phyloP scores from a whole-genome alignment of 139 green algal genomes.

The Pycnococcus provasolii region DNA sequence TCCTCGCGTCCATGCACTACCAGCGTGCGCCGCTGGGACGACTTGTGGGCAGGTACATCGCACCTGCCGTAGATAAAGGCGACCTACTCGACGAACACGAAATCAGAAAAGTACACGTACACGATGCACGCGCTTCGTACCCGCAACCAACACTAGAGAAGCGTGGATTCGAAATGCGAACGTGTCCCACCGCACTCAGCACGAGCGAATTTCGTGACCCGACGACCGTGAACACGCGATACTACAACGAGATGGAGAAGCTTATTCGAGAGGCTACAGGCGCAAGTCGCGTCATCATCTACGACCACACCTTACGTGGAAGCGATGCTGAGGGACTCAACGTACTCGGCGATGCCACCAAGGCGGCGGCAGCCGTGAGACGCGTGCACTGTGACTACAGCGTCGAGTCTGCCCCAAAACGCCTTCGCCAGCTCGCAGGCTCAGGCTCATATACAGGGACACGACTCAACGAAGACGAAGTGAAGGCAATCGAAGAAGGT shows the following conservation, averaged over 20 bases:
- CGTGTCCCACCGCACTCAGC: background rate
- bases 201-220: background rate
- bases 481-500: background rate
- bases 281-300: background rate
- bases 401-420: background rate
- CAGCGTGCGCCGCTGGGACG: background rate
- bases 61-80: background rate
- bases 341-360: background rate
- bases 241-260: background rate
- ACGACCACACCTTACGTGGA: background rate
- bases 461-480: background rate
- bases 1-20: background rate
- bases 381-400: conserved; percentile 1
- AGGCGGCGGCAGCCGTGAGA: background rate
- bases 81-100: background rate
- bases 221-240: background rate
- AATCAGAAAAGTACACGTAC: background rate
- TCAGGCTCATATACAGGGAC: too few species aligned
- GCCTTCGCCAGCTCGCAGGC: background rate
- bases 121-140: background rate
- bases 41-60: background rate
- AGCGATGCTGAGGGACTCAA: background rate
- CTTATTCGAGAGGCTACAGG: background rate
- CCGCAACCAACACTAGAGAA: background rate
- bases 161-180: background rate